A percentile compares a stretch with the other conserved stretches of the same genome.
These are phyloP conservation scores for Myxozyma melibiosi DNA, from an alignment of 805 yeast species.

Conservation along the genomic window DNA sequence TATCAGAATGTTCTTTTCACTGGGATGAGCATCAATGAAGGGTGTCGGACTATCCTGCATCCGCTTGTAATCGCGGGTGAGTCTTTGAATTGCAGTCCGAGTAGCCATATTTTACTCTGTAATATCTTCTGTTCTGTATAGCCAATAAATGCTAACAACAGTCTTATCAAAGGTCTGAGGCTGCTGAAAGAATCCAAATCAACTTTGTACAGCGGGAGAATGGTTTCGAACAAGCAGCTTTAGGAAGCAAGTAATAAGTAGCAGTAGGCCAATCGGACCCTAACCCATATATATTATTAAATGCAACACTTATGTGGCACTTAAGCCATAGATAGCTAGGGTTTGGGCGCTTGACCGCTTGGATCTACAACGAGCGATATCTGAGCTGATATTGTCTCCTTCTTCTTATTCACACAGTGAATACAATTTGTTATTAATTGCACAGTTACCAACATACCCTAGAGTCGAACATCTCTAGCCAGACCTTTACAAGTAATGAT, in stretches of 20 bases:
- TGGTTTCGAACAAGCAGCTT: too few relatives aligned
- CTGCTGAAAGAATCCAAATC: too few relatives aligned
- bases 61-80: slow-evolving; percentile 79
- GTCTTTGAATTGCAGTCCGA: slow-evolving; percentile 43
- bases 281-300: too few relatives aligned
- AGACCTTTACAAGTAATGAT: background rate
- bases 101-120: slow-evolving; percentile 38
- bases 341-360: too few relatives aligned
- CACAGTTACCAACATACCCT: background rate
- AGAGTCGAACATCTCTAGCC: slow-evolving; percentile 21
- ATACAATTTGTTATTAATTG: background rate
- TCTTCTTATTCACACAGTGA: too few relatives aligned
- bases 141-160: background rate
- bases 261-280: too few relatives aligned
- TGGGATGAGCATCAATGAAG: slow-evolving; percentile 79
- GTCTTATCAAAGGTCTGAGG: background rate
- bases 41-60: slow-evolving; percentile 83
- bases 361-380: too few relatives aligned
- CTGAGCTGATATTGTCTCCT: too few relatives aligned
- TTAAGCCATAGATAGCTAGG: too few relatives aligned
- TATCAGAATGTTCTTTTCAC: slow-evolving; percentile 81
- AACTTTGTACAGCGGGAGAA: too few relatives aligned
- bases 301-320: too few relatives aligned
- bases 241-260: too few relatives aligned
- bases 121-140: background rate